phyloP scores from a whole-genome alignment of 2,329 filamentous ascomycete species.

The Aureobasidium sp. region DNA sequence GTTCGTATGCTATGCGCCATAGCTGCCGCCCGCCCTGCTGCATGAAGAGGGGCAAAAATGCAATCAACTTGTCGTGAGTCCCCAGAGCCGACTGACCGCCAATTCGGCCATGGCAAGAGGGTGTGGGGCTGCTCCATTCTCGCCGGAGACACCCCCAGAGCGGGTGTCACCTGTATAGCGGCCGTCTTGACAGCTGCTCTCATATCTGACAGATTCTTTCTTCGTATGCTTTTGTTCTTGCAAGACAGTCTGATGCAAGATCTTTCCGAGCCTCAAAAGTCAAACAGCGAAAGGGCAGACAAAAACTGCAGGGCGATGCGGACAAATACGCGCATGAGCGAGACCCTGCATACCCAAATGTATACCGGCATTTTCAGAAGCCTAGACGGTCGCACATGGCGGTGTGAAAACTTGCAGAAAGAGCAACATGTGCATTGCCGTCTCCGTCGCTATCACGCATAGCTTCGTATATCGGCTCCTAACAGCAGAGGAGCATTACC shows the following conservation, averaged over 20 bases:
- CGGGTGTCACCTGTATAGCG: neutral
- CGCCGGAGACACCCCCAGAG: neutral
- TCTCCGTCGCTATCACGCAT: neutral
- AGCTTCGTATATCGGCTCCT: neutral
- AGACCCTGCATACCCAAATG: slow-evolving; percentile 1
- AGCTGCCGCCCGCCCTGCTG: neutral
- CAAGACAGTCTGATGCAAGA: neutral
- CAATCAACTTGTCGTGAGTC: neutral
- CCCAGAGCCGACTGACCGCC: slow-evolving; percentile 4
- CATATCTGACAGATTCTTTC: neutral
- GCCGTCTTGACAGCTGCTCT: neutral
- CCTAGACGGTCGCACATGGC: slow-evolving; percentile 5
- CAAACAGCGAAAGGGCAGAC: neutral
- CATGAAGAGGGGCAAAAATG: slow-evolving; percentile 3
- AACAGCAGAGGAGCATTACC: neutral
- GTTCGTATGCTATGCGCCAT: neutral
- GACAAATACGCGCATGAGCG: neutral
- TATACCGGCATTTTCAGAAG: neutral
- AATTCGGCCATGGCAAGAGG: neutral
- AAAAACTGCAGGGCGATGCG: neutral
- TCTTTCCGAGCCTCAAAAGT: slow-evolving; percentile 1
- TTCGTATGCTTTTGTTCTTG: neutral
- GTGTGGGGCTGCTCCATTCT: neutral
- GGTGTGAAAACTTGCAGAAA: slow-evolving; percentile 1
- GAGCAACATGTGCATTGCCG: neutral